These are phyloP conservation scores for Bipolaris zeicola DNA, from an alignment of 2,329 filamentous ascomycete genomes.

Conservation along the genomic window DNA sequence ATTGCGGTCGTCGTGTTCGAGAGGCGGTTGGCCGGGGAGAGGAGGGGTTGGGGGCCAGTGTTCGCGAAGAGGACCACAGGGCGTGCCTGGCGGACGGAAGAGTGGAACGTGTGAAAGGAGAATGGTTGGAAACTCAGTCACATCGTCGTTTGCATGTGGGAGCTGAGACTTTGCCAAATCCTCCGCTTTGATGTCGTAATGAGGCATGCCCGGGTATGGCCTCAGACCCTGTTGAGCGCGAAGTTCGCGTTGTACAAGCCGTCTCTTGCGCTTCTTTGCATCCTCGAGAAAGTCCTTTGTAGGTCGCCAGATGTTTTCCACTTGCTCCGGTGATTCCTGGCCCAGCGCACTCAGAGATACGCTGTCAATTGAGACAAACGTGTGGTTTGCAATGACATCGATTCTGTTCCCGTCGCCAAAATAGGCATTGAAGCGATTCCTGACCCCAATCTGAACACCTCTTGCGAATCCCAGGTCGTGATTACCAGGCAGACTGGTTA, in stretches of 20 bases:
- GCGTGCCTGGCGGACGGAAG: slow-evolving; percentile 79
- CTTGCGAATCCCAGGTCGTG: slow-evolving; percentile 92
- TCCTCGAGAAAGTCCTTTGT: slow-evolving; percentile 75
- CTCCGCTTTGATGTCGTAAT: slow-evolving; percentile 65
- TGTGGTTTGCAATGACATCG: slow-evolving; percentile 92
- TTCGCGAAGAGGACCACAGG: slow-evolving; percentile 86
- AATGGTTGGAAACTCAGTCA: slow-evolving; percentile 79
- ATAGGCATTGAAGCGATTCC: slow-evolving; percentile 81
- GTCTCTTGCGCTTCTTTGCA: slow-evolving; percentile 68
- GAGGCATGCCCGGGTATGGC: slow-evolving; percentile 61
- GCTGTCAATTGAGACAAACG: slow-evolving; percentile 87
- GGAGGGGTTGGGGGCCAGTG: slow-evolving; percentile 74
- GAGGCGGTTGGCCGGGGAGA: slow-evolving; percentile 62
- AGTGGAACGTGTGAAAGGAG: slow-evolving; percentile 90
- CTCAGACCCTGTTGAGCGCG: slow-evolving; percentile 66
- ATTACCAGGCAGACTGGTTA: slow-evolving; percentile 88
- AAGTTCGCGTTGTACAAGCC: slow-evolving; percentile 72
- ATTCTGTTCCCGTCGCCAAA: slow-evolving; percentile 93
- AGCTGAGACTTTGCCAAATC: slow-evolving; percentile 43
- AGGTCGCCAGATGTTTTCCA: slow-evolving; percentile 72
- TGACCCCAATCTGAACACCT: slow-evolving; percentile 78
- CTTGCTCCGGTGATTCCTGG: slow-evolving; percentile 57
- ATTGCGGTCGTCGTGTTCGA: slow-evolving; percentile 70
- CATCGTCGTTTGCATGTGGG: slow-evolving; percentile 48
- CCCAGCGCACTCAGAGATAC: slow-evolving; percentile 82